Conservation (phyloP, 257 asterid genomes). For the Cruciata laevipes region DNA sequence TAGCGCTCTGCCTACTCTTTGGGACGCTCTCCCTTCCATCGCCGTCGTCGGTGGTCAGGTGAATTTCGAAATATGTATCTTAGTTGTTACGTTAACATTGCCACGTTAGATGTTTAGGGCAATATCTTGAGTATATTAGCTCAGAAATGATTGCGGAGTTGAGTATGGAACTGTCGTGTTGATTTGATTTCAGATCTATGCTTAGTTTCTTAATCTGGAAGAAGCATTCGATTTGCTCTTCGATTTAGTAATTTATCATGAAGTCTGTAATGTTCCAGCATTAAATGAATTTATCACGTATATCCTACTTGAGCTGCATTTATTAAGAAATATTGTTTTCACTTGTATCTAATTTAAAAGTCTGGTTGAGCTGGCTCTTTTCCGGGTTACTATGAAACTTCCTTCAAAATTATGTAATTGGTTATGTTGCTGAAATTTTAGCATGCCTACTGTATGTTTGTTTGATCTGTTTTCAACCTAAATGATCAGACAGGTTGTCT, state of each 20-base stretch:
- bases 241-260: not conserved
- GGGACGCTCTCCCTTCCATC: constrained; percentile 94
- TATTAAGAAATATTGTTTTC: not conserved
- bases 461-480: not conserved
- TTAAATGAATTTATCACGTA: not conserved
- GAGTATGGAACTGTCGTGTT: not conserved
- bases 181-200: constrained; percentile 12
- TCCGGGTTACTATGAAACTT: not conserved
- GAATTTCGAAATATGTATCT: constrained; percentile 5
- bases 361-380: not conserved
- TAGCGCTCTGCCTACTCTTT: constrained; percentile 81
- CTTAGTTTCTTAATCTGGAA: not conserved
- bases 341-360: not conserved
- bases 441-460: not conserved
- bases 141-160: not conserved
- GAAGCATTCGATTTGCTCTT: not conserved
- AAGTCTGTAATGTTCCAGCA: not conserved
- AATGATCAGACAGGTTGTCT: not conserved
- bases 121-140: not conserved
- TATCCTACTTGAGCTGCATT: not conserved
- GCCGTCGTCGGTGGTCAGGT: constrained; percentile 99
- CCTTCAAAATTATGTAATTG: not conserved
- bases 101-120: no score
- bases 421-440: not conserved
- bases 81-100: not conserved